phyloP scores from a whole-genome alignment of 176 grass and related monocot genomes.

The Stipa capillata region DNA sequence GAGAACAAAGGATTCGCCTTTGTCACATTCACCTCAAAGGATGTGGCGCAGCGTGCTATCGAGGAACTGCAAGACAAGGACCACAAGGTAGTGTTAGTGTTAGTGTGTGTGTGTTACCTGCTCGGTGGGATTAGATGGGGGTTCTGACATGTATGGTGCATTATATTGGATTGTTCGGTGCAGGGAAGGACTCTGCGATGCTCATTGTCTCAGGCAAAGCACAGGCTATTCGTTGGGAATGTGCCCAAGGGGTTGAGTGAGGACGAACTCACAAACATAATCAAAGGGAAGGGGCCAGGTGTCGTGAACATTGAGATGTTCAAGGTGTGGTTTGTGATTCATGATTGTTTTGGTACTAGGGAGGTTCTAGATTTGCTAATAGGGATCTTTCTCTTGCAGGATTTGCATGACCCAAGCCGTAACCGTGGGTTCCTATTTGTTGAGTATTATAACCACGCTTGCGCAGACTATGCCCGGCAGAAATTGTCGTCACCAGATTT shows the following conservation, averaged over 20 bases:
- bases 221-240: constrained; percentile 92
- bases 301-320: constrained; percentile 91
- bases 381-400: constrained; percentile 34
- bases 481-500: constrained; percentile 65
- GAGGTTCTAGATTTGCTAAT: background rate
- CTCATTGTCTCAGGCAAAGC: constrained; percentile 85
- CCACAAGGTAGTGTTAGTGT: constrained; percentile 53
- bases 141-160: background rate
- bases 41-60: constrained; percentile 52
- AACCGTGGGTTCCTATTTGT: constrained; percentile 96
- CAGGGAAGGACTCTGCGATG: constrained; percentile 92
- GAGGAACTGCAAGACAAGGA: constrained; percentile 87
- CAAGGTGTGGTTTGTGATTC: constrained; percentile 45
- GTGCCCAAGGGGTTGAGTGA: constrained; percentile 92
- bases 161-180: constrained; percentile 13
- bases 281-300: constrained; percentile 73
- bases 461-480: constrained; percentile 69
- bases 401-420: constrained; percentile 78
- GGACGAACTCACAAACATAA: constrained; percentile 75
- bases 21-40: constrained; percentile 56
- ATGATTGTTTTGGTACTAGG: background rate
- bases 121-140: background rate
- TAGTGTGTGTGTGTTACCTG: background rate
- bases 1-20: constrained; percentile 97
- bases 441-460: constrained; percentile 93